Evolutionary conservation across 2,329 filamentous ascomycete species (phyloP), one percentile per base, ranked within the genome.

Genomic region (Madurella mycetomatis): DNA sequence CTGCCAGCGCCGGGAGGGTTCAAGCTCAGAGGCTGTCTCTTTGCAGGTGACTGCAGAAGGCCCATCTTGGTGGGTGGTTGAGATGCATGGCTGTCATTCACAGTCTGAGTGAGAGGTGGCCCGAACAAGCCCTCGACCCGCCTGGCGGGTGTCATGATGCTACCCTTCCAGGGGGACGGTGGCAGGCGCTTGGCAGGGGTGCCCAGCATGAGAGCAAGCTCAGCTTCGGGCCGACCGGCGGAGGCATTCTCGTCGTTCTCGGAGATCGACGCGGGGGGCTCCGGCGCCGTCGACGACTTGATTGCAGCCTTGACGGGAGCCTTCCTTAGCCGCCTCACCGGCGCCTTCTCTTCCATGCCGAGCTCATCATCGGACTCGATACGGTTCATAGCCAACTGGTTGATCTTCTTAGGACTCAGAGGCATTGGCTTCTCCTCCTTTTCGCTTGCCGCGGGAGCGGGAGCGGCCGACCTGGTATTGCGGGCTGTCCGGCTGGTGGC

Each of bases 341-440:
- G 77, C 1, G 74, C 73, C 60, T 76, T 75, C 56, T 80, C 78
- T 41, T 71, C 73, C 9, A 72, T 74, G 30, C 78, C 78, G 37
- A 85, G 76, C 66, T 85, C 82, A 63, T 86, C 82, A 48, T 85
- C 82, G 13, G 82, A 83, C 31, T 73, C 72, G 30, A 65, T 63
- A 49, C 80, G 78, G 55, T 69, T 64, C 65, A 73, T 56, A 73
- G 75, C 72, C 61, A 85, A 72, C 70, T 84, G 80, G 41, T 80
- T 81, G 61, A 81, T 76, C 74, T 86, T 86, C 73, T 81, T 85
- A 70, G 82, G 82, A 70, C 82, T 85, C 50, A 86, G 71, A 34
- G 83, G 82, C 53, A 75, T 76, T 59, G 65, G 58, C 60, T 63
- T 66, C 42, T 66, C 60, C 9, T 60, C 55, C 52, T 69, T 67